phyloP scores from a whole-genome alignment of 2,329 filamentous ascomycete species.

The Berkeleyomyces basicola region DNA sequence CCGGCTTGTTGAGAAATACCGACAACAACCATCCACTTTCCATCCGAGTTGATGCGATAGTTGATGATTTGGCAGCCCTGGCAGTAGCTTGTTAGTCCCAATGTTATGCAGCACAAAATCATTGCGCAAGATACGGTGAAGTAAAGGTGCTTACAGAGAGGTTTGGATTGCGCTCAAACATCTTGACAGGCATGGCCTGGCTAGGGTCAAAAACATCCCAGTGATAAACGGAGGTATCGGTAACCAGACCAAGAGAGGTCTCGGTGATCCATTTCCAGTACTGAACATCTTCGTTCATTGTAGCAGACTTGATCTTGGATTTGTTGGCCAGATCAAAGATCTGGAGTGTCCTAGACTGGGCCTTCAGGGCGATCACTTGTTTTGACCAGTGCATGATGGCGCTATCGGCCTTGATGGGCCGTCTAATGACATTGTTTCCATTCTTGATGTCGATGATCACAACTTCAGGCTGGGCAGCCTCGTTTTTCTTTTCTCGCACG shows the following conservation, averaged over 20 bases:
- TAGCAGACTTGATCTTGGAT: conserved; percentile 89
- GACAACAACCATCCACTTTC: conserved; percentile 96
- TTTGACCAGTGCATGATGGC: conserved; percentile 98
- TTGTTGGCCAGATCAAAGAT: conserved; percentile 92
- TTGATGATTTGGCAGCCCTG: conserved; percentile 98
- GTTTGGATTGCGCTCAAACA: conserved; percentile 89
- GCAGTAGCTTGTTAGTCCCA: not conserved
- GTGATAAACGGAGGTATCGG: conserved; percentile 81
- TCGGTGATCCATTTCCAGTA: conserved; percentile 99
- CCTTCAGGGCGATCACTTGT: conserved; percentile 93
- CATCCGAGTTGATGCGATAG: conserved; percentile 87
- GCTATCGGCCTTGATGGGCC: conserved; percentile 97
- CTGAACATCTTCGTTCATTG: conserved; percentile 91
- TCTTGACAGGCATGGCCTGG: conserved; percentile 66
- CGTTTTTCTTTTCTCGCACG: conserved; percentile 83
- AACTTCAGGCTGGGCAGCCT: conserved; percentile 73
- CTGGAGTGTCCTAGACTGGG: conserved; percentile 83
- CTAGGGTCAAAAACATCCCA: conserved; percentile 89
- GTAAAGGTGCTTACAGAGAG: conserved; percentile 47
- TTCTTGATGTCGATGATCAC: conserved; percentile 98
- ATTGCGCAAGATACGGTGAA: not conserved
- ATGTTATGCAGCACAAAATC: no score
- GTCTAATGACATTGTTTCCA: conserved; percentile 82
- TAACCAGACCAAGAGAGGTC: conserved; percentile 73
- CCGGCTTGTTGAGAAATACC: conserved; percentile 89